Evolutionary conservation across 345 rosid species (phyloP), one percentile per base, ranked within the genome.

Genomic region (Erysimum cheiranthoides): DNA sequence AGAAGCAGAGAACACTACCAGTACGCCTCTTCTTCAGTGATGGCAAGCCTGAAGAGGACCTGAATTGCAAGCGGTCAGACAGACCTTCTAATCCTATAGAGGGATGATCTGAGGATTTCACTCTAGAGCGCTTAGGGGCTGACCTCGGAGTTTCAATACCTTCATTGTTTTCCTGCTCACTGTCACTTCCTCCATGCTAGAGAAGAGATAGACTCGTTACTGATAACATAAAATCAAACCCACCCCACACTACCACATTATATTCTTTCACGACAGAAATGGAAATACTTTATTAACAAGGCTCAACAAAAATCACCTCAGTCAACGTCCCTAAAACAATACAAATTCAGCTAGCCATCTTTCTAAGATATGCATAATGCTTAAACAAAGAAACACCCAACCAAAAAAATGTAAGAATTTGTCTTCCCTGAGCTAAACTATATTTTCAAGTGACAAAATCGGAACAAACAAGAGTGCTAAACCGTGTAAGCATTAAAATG

Each of bases 141-240:
- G 86, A 84, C 65, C 56, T 79, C 59, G 77, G 82, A 50, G 86
- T 76, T 50, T 72, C 84, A 28, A 40, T 47, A 40, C 72, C 86
- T 67, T 85, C 90, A 54, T 79, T 82, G 52, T 81, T 81, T 80
- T 87, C 93, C 81, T 86, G 85, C 73, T 90, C 96, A 73, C 90
- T 87, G 12, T 86, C 92, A 82, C 87, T 90, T 71, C 90, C 88
- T 73, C 85, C 96, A 87, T 88, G 85, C 80, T 68, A 45, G 54
- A 68, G 63, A 53, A 69, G 16, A 73, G 32, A 46, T 28, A 68
- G 47, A 73, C 10, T 54, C 3, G 56, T 68, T 71, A 70, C 76
- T 25, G 54, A 52, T 11, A 51, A 38, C 63, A 69, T 17, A 27
- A 39, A 64, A 61, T 4, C 8, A 77, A 77, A 54, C 52, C 50